phyloP scores from a whole-genome alignment of 2,329 filamentous ascomycete genomes.

The Didymella arachidicola region DNA sequence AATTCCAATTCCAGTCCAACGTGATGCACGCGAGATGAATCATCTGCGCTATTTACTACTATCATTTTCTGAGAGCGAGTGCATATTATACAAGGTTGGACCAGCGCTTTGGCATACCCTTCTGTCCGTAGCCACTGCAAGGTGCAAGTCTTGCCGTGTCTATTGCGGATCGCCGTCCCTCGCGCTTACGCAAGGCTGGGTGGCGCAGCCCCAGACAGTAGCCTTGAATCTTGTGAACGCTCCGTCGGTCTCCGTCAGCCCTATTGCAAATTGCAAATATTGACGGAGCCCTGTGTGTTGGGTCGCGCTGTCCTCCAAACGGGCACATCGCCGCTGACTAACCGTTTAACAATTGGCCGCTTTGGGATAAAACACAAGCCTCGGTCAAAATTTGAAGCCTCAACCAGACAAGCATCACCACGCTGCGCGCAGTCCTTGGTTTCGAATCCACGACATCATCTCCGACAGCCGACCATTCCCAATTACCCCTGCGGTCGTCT shows the following conservation, averaged over 20 bases:
- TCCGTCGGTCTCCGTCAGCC: slow-evolving; percentile 17
- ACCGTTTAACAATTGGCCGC: slow-evolving; percentile 21
- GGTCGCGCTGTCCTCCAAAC: slow-evolving; percentile 18
- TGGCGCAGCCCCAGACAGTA: slow-evolving; percentile 9
- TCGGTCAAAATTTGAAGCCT: slow-evolving; percentile 38
- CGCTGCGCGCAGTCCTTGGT: slow-evolving; percentile 23
- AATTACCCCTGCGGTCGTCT: slow-evolving; percentile 13
- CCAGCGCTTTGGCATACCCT: slow-evolving; percentile 5
- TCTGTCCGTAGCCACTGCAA: slow-evolving; percentile 7
- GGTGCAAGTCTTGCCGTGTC: slow-evolving; percentile 4
- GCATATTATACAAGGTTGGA: neutral
- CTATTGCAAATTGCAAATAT: slow-evolving; percentile 17
- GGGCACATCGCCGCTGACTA: slow-evolving; percentile 25
- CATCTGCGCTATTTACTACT: slow-evolving; percentile 19
- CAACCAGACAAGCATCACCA: slow-evolving; percentile 26
- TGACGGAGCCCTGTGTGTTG: slow-evolving; percentile 4
- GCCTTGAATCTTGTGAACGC: slow-evolving; percentile 8
- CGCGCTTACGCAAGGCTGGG: slow-evolving; percentile 13
- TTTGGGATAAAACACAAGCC: slow-evolving; percentile 18
- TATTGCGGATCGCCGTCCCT: slow-evolving; percentile 11
- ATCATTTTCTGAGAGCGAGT: slow-evolving; percentile 8
- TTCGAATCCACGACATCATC: slow-evolving; percentile 29
- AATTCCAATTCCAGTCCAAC: slow-evolving; percentile 11
- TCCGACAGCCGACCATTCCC: slow-evolving; percentile 29
- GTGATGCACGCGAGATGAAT: slow-evolving; percentile 12